phyloP scores from a whole-genome alignment of 805 yeast genomes.

The Tetrapisispora namnaoensis region DNA sequence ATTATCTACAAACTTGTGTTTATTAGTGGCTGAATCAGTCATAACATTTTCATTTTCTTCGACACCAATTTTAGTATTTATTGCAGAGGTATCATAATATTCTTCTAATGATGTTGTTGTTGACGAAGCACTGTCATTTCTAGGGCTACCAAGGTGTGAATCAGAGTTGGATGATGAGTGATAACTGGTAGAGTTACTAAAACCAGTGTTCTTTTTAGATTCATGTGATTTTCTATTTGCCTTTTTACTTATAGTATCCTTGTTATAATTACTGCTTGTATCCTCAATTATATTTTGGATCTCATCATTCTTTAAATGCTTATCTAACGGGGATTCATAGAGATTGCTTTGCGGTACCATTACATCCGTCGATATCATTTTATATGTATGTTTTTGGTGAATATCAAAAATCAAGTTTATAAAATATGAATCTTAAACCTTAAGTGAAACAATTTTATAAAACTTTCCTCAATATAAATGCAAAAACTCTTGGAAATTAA shows the following conservation, averaged over 20 bases:
- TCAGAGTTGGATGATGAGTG: conserved; percentile 20
- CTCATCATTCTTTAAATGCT: not conserved
- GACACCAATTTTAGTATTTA: not conserved
- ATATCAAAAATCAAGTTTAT: too few species aligned
- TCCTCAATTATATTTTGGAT: not conserved
- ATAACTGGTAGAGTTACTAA: conserved; percentile 11
- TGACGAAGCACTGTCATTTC: conserved; percentile 15
- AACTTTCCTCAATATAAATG: too few species aligned
- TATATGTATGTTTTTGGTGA: not conserved
- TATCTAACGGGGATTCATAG: not conserved
- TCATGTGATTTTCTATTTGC: not conserved
- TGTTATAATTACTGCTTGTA: not conserved
- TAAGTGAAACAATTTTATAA: too few species aligned
- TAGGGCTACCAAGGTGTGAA: conserved; percentile 17
- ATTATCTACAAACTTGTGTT: not conserved
- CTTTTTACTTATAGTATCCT: too few species aligned
- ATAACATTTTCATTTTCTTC: not conserved
- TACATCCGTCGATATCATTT: not conserved
- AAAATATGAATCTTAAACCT: too few species aligned
- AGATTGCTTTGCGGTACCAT: not conserved
- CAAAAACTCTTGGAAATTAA: too few species aligned
- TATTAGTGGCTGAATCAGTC: not conserved
- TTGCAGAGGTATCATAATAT: not conserved
- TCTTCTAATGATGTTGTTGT: conserved; percentile 11
- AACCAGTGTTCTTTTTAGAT: not conserved